Evolutionary conservation across 768 basidiomycete species (phyloP).

Genomic region (Gloeophyllum trabeum): DNA sequence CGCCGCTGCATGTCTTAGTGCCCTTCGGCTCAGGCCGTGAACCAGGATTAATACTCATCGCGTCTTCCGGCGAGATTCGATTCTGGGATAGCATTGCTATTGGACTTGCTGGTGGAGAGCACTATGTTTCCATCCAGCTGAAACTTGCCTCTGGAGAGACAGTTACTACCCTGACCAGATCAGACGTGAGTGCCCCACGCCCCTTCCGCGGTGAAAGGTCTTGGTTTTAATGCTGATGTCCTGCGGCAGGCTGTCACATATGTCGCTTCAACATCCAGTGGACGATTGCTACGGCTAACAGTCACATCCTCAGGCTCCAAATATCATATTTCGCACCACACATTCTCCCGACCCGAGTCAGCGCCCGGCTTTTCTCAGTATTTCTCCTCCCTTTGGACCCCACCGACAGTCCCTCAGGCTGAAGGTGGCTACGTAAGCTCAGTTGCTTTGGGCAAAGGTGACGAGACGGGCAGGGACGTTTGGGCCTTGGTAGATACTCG

Average conservation of each 20-base stretch:
- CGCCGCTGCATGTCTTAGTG: conserved; percentile 41
- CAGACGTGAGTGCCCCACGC: conserved; percentile 35
- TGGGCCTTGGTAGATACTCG: conserved; percentile 62
- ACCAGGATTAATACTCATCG: conserved; percentile 78
- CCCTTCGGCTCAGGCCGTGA: conserved; percentile 61
- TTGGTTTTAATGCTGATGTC: conserved; percentile 4
- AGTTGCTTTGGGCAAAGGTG: conserved; percentile 37
- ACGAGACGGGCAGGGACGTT: conserved; percentile 38
- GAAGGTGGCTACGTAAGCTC: conserved; percentile 56
- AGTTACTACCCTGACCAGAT: conserved; percentile 55
- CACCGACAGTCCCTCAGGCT: conserved; percentile 26
- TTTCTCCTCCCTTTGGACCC: conserved; percentile 30
- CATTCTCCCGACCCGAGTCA: conserved; percentile 47
- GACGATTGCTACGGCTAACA: conserved; percentile 51
- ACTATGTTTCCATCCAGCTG: conserved; percentile 39
- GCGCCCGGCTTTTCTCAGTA: conserved; percentile 32
- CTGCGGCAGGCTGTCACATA: conserved; percentile 46
- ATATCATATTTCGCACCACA: conserved; percentile 43
- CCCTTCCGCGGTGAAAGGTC: conserved; percentile 3
- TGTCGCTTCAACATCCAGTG: conserved; percentile 56
- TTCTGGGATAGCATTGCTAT: conserved; percentile 87
- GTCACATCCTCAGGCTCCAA: conserved; percentile 62
- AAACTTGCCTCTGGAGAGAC: conserved; percentile 42
- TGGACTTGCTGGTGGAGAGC: conserved; percentile 71
- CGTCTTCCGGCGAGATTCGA: conserved; percentile 57